phyloP scores from a whole-genome alignment of 1,139 yeast genomes.

The Saccharomycopsis phalli region DNA sequence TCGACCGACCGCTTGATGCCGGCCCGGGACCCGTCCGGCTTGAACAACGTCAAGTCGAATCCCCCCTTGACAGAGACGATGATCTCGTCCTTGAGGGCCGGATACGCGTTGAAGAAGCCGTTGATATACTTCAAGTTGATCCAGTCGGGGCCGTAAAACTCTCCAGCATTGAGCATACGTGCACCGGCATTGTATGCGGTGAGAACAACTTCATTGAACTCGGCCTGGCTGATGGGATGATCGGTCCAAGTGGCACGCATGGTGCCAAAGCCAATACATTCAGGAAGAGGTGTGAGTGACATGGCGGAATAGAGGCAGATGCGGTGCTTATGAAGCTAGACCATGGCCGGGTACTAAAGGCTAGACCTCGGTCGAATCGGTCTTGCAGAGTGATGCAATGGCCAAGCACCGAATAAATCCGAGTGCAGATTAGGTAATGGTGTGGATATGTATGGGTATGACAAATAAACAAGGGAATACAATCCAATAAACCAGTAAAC shows the following conservation, averaged over 20 bases:
- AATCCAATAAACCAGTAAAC: too few species aligned
- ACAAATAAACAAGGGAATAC: too few species aligned
- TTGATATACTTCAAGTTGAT: conserved; percentile 46
- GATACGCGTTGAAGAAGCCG: conserved; percentile 48
- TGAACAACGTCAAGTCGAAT: conserved; percentile 28
- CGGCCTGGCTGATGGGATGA: conserved; percentile 34
- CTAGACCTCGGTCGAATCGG: too few species aligned
- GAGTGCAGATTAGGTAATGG: too few species aligned
- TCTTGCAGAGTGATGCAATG: too few species aligned
- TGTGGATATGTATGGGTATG: too few species aligned
- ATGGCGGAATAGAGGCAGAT: too few species aligned
- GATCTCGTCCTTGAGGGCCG: conserved; percentile 44
- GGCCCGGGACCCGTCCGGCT: conserved; percentile 44
- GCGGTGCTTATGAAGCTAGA: too few species aligned
- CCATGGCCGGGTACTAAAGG: too few species aligned
- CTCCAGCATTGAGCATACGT: conserved; percentile 64
- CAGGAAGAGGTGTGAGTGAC: conserved; percentile 21
- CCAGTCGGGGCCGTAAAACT: conserved; percentile 58
- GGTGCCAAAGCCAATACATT: conserved; percentile 50
- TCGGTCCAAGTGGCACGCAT: conserved; percentile 56
- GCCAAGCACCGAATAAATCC: too few species aligned
- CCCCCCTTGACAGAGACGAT: conserved; percentile 66
- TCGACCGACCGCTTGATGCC: conserved; percentile 43
- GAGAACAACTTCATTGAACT: conserved; percentile 40
- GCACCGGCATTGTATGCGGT: conserved; percentile 34